Conservation (phyloP, 768 basidiomycete species). For the Rhizopogon roseolus region DNA sequence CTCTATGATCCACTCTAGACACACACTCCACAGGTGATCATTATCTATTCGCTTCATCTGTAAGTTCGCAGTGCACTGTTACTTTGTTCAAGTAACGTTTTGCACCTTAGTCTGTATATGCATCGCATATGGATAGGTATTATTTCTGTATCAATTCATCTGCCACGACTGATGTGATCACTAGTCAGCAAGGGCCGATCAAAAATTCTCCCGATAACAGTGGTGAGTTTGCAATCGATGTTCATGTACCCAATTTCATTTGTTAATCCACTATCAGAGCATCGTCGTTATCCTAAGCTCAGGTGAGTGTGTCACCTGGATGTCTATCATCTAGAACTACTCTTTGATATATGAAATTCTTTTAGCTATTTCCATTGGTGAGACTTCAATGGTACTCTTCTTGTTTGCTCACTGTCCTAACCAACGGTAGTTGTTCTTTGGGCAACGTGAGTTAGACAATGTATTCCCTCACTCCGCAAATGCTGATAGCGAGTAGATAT, state of each 20-base stretch:
- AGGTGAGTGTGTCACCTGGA: background rate
- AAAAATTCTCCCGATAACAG: background rate
- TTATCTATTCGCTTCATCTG: background rate
- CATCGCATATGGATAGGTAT: conserved; percentile 3
- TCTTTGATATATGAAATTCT: background rate
- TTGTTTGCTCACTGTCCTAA: background rate
- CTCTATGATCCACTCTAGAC: background rate
- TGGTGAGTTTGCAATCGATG: background rate
- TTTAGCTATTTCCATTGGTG: background rate
- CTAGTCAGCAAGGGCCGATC: background rate
- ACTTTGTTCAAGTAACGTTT: background rate
- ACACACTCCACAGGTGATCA: background rate
- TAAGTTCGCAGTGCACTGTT: background rate
- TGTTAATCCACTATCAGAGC: background rate
- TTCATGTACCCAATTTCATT: background rate
- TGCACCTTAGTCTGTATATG: background rate
- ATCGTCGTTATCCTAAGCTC: background rate
- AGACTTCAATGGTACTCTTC: background rate
- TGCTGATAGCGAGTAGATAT: background rate
- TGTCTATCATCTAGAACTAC: too few species aligned
- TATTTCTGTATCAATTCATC: background rate
- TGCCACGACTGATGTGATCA: background rate
- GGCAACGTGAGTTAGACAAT: background rate
- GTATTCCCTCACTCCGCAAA: background rate
- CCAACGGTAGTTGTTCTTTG: background rate